Evolutionary conservation across 352 stramenopile genomes (phyloP).

Genomic region (Phytophthora europaea): DNA sequence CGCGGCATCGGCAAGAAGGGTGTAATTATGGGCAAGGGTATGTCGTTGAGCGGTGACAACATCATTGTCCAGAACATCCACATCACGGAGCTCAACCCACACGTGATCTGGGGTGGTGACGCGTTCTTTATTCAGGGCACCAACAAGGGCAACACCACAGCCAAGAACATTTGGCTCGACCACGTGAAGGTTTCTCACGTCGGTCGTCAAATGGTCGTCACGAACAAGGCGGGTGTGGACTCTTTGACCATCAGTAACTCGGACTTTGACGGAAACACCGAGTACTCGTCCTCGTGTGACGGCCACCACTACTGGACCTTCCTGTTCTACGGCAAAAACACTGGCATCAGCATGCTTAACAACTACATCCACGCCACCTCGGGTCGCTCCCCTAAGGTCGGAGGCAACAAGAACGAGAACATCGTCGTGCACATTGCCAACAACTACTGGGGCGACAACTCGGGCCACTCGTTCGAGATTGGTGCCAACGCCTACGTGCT

Average conservation of each 20-base stretch:
- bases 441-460: constrained; percentile 58
- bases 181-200: constrained; percentile 56
- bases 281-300: constrained; percentile 55
- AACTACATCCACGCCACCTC: constrained; percentile 61
- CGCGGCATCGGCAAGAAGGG: constrained; percentile 48
- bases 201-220: constrained; percentile 56
- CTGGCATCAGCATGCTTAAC: constrained; percentile 41
- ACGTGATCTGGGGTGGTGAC: constrained; percentile 49
- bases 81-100: constrained; percentile 61
- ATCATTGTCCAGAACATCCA: constrained; percentile 64
- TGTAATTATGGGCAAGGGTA: constrained; percentile 52
- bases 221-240: constrained; percentile 40
- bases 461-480: constrained; percentile 50
- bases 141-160: constrained; percentile 28
- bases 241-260: constrained; percentile 63
- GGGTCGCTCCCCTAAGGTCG: constrained; percentile 42
- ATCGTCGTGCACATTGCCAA: constrained; percentile 43
- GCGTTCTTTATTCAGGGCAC: constrained; percentile 37
- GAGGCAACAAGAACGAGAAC: constrained; percentile 28
- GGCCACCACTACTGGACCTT: constrained; percentile 65
- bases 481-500: constrained; percentile 41
- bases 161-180: constrained; percentile 59
- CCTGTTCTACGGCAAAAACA: constrained; percentile 43
- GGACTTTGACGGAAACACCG: constrained; percentile 59
- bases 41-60: constrained; percentile 47